Evolutionary conservation across 2,329 filamentous ascomycete species (phyloP).

Genomic region (Fusarium sp.): DNA sequence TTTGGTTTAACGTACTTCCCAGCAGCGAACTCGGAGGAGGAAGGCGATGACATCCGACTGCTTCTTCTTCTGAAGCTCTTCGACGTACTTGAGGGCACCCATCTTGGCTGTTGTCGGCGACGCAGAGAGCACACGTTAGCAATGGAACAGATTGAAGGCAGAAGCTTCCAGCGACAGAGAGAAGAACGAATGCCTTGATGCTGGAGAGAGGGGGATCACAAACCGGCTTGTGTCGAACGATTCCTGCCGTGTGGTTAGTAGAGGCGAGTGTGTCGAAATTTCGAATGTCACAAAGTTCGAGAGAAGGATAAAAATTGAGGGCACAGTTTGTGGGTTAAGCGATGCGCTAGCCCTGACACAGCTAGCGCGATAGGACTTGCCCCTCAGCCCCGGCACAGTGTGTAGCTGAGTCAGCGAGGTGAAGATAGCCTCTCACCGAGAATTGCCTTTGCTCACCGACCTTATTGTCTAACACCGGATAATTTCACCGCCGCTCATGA

Average conservation of each 20-base stretch:
- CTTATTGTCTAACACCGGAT: background rate
- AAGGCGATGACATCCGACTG: slow-evolving; percentile 99
- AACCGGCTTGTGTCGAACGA: slow-evolving; percentile 52
- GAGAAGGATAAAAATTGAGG: slow-evolving; percentile 53
- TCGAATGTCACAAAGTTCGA: slow-evolving; percentile 42
- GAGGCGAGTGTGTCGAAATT: slow-evolving; percentile 49
- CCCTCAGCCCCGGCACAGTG: slow-evolving; percentile 38
- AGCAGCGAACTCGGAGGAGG: slow-evolving; percentile 99
- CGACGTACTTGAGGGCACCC: slow-evolving; percentile 99
- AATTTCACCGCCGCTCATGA: background rate
- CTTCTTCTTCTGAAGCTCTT: slow-evolving; percentile 99
- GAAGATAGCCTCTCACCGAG: background rate
- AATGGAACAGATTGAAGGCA: slow-evolving; percentile 17
- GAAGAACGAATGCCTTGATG: background rate
- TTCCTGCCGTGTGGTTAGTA: slow-evolving; percentile 55
- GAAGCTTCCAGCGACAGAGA: background rate
- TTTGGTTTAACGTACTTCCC: slow-evolving; percentile 86
- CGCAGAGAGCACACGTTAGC: slow-evolving; percentile 41
- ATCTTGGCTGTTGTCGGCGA: slow-evolving; percentile 72
- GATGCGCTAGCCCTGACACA: slow-evolving; percentile 45
- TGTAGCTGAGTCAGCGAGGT: slow-evolving; percentile 43
- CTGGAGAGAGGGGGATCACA: slow-evolving; percentile 37
- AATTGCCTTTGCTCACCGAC: background rate
- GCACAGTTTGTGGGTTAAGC: slow-evolving; percentile 55
- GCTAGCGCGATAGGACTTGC: slow-evolving; percentile 46